phyloP scores from a whole-genome alignment of 495 filamentous ascomycete species.

The Aspergillus hancockii region DNA sequence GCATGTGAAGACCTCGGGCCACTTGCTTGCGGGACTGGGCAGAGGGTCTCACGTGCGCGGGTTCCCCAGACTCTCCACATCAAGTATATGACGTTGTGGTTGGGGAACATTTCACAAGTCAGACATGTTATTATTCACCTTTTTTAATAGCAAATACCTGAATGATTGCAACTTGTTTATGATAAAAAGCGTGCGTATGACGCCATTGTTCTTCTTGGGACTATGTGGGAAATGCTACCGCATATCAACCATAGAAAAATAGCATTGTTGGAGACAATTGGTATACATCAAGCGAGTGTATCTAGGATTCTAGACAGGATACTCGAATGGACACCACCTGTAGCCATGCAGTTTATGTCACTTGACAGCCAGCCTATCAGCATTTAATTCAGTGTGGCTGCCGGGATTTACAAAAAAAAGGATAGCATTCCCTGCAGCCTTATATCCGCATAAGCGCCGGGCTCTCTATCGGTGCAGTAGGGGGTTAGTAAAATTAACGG shows the following conservation, averaged over 20 bases:
- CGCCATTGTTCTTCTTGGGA: background rate
- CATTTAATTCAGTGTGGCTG: background rate
- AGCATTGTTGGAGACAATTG: background rate
- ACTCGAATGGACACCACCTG: no score
- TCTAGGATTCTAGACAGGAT: no score
- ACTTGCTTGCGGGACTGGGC: conserved; percentile 11
- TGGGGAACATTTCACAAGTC: background rate
- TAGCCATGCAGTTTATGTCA: background rate
- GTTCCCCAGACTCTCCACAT: conserved; percentile 21
- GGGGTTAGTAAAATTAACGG: background rate
- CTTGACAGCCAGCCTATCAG: background rate
- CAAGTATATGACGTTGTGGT: background rate
- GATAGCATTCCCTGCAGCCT: background rate
- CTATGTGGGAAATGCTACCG: no score
- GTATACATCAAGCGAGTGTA: no score
- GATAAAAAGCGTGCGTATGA: background rate
- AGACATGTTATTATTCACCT: no score
- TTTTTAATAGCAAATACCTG: no score
- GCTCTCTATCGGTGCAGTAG: background rate
- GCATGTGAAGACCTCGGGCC: conserved; percentile 38
- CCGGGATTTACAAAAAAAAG: background rate
- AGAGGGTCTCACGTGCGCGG: conserved; percentile 22
- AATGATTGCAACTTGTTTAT: no score
- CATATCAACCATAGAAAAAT: background rate
- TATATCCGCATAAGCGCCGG: background rate